Percentiles rank a stretch among this genome's conserved stretches.
phyloP scores from a whole-genome alignment of 305 asterid genomes.

The Fraxinus sp. region DNA sequence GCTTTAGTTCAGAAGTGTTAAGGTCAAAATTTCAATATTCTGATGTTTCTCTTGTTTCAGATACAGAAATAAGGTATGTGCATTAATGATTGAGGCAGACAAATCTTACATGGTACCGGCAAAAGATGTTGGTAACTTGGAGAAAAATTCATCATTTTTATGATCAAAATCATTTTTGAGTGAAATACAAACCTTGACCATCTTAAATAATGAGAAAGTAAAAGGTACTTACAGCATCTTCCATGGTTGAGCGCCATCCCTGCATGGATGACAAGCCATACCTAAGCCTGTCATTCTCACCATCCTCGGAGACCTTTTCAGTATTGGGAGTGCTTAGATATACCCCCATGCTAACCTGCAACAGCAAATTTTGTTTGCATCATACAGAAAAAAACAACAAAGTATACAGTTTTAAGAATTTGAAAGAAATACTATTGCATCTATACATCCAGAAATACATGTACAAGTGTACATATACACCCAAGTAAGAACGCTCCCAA shows the following conservation, averaged over 20 bases:
- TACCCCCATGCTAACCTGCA: constrained; percentile 76
- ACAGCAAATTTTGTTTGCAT: constrained; percentile 14
- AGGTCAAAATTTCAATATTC: not conserved
- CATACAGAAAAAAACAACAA: constrained; percentile 13
- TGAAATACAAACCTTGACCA: not conserved
- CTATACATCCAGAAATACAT: not conserved
- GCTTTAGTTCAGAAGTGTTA: constrained; percentile 12
- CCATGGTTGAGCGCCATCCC: constrained; percentile 96
- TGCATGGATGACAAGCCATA: constrained; percentile 92
- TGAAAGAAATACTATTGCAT: not conserved
- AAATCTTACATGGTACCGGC: constrained; percentile 8
- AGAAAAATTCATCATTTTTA: constrained; percentile 7
- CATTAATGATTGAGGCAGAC: constrained; percentile 9
- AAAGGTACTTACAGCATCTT: constrained; percentile 78
- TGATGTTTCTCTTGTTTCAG: not conserved
- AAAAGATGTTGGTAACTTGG: not conserved
- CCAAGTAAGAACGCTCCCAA: not conserved
- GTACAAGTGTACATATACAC: not conserved
- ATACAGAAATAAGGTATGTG: constrained; percentile 2
- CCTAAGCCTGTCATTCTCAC: constrained; percentile 72
- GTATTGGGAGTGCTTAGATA: constrained; percentile 87
- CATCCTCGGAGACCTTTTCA: constrained; percentile 73
- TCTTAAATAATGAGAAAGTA: constrained; percentile 19
- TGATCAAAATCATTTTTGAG: constrained; percentile 3
- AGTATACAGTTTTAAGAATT: not conserved